Conservation (phyloP, 2,329 filamentous ascomycete genomes). For the Lasiodiplodia citricola region DNA sequence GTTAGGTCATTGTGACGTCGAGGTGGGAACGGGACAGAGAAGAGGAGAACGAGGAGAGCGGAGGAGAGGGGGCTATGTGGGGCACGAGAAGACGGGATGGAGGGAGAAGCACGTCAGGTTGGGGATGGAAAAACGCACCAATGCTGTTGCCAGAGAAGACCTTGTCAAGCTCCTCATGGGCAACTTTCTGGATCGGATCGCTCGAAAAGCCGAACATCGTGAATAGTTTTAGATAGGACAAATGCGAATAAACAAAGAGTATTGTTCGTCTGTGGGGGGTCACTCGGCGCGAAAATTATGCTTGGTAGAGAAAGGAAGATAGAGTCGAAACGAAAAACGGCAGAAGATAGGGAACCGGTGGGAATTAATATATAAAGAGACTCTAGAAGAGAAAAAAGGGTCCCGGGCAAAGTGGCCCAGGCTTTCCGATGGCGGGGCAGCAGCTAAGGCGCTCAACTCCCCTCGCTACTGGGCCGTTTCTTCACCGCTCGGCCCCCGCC, state of each 20-base stretch:
- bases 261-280: neutral
- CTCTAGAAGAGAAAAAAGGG: neutral
- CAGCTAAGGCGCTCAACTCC: neutral
- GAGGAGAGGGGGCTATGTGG: neutral
- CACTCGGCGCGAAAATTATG: neutral
- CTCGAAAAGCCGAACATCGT: slow-evolving; percentile 24
- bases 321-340: neutral
- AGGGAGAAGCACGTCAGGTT: neutral
- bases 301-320: neutral
- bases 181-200: slow-evolving; percentile 9
- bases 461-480: neutral
- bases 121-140: neutral
- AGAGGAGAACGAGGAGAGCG: neutral
- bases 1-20: slow-evolving; percentile 4
- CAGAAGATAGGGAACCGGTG: neutral
- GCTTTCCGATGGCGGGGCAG: slow-evolving; percentile 16
- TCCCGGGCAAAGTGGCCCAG: neutral
- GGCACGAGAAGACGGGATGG: neutral
- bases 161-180: slow-evolving; percentile 15
- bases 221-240: neutral
- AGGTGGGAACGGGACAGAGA: neutral
- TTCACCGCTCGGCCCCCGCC: slow-evolving; percentile 20
- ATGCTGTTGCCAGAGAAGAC: slow-evolving; percentile 25
- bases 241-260: neutral
- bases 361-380: neutral